Evolutionary conservation across 2,329 filamentous ascomycete genomes (phyloP), one percentile per base, ranked within the genome.

Genomic region (Dactylonectria macrodidyma): DNA sequence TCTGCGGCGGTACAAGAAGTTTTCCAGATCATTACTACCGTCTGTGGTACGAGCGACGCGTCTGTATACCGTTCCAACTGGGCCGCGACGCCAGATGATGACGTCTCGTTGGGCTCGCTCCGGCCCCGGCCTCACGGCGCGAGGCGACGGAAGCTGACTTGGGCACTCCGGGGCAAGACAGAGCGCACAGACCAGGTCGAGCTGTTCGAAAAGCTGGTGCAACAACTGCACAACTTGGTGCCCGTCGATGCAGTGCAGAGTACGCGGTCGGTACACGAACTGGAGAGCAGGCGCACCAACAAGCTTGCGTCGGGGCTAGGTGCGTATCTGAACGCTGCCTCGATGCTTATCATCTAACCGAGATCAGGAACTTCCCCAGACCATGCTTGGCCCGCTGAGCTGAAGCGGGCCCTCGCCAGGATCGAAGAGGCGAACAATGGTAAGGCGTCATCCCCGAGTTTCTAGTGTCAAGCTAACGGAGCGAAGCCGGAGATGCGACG

Each of bases 191-290:
- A 48, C 14, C 59, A 62, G 26, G 59, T 62, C 50, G 36, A 48
- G 50, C 48, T 62, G 24, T 52, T 62, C 16, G 50, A 47, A 44
- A 56, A 22, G 36, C 59, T 62, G 16, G 59, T 62, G 50, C 59
- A 62, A 16, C 50, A 62, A 56, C 30, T 48, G 50, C 55, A 16
- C 50, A 62, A 56, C 41, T 48, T 62, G 51, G 59, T 62, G 12
- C 59, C 59, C 26, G 19, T 16, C 36, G 36, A 56, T 56, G 52
- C 33, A 56, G 52, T 56, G 52, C 30, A 56, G 52, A 30, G 33
- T 38, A 56, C 52, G 52, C 52, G 33, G 36, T 30, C 33, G 22
- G 52, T 46, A 57, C 54, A 30, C n/a, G 48, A 51, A 14, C 48
- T 51, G 48, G 12, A 51, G 9, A 14, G 22, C 24, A 11, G 12